Conservation (phyloP, 176 grass and related monocot genomes). For the Metroxylon sagu region DNA sequence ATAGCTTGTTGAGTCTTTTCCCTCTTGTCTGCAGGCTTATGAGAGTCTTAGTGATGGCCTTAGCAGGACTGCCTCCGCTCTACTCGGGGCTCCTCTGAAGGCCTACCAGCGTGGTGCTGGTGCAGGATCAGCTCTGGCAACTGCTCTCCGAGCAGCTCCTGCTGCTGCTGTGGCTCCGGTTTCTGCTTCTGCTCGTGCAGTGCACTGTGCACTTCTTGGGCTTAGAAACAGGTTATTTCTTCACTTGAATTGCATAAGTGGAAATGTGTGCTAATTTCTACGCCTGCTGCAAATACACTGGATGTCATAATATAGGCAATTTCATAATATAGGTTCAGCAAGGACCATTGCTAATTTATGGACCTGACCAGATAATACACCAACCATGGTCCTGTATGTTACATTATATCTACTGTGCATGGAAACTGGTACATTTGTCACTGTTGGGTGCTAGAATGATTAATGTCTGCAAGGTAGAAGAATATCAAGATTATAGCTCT, state of each 20-base stretch:
- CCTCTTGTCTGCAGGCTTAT: constrained; percentile 48
- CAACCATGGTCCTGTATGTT: no score
- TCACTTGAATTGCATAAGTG: background rate
- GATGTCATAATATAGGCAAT: background rate
- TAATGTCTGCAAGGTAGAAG: no score
- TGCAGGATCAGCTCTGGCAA: constrained; percentile 59
- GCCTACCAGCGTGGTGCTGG: constrained; percentile 88
- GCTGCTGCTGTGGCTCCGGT: constrained; percentile 90
- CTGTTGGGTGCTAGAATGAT: no score
- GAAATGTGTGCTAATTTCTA: constrained; percentile 2
- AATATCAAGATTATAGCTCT: no score
- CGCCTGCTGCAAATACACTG: background rate
- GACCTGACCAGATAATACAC: no score
- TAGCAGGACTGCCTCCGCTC: constrained; percentile 64
- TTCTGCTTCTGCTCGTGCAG: constrained; percentile 66
- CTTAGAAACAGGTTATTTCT: constrained; percentile 71
- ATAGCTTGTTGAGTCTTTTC: no score
- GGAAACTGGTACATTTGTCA: no score
- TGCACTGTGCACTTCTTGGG: constrained; percentile 73
- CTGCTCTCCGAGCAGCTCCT: constrained; percentile 72
- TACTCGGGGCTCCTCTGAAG: constrained; percentile 78
- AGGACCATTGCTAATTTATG: no score
- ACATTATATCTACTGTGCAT: no score
- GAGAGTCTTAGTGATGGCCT: constrained; percentile 89
- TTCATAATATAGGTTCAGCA: background rate